A percentile compares a stretch with the other conserved stretches of the same genome.
Conservation (phyloP, 345 rosid species). For the Salix exigua region DNA sequence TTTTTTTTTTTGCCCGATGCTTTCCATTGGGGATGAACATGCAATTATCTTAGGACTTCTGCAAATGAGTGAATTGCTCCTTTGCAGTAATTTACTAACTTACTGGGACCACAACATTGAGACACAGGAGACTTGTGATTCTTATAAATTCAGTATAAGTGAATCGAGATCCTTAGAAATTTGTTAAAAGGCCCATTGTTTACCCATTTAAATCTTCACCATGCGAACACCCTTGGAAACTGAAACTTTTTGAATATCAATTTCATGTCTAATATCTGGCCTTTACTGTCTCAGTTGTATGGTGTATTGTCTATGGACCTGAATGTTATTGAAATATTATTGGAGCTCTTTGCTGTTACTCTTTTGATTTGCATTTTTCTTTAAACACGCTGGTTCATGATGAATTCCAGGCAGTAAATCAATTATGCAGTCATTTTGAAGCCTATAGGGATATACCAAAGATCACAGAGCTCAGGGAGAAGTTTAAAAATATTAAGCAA, state of each 20-base stretch:
- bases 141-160: neutral
- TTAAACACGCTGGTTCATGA: constrained; percentile 12
- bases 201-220: too few relatives aligned
- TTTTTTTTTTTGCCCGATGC: neutral
- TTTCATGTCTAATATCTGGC: too few relatives aligned
- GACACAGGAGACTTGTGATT: neutral
- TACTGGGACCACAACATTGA: neutral
- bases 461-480: constrained; percentile 94
- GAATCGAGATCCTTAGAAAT: neutral
- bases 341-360: neutral
- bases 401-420: constrained; percentile 92
- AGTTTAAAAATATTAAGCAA: constrained; percentile 90
- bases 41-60: neutral
- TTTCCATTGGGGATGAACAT: neutral
- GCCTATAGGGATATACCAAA: constrained; percentile 96
- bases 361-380: neutral
- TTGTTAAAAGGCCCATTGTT: neutral
- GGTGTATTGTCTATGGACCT: too few relatives aligned
- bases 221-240: too few relatives aligned
- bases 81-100: neutral
- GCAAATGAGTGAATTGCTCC: neutral
- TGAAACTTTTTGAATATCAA: too few relatives aligned
- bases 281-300: too few relatives aligned
- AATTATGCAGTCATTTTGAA: constrained; percentile 93
- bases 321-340: neutral